Evolutionary conservation across 805 yeast genomes (phyloP).

Genomic region (Wickerhamiella alocasiicola): DNA sequence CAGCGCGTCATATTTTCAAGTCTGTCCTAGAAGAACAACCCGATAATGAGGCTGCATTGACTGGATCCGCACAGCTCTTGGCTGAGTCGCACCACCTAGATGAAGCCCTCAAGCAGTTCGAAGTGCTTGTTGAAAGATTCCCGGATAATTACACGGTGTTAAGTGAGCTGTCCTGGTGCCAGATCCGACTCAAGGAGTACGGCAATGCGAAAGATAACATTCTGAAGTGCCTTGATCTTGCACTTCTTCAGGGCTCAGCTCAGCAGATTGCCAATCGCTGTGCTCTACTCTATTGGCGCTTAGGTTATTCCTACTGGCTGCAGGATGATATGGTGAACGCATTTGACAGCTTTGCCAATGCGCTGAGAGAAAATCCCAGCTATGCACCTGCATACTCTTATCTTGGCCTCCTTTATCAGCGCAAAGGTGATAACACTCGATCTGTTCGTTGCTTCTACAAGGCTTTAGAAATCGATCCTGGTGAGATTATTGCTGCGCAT

Average conservation of each 20-base stretch:
- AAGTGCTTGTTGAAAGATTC: slow-evolving; percentile 35
- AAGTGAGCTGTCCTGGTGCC: slow-evolving; percentile 70
- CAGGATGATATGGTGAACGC: slow-evolving; percentile 33
- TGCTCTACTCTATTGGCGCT: slow-evolving; percentile 57
- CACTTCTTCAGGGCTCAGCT: slow-evolving; percentile 36
- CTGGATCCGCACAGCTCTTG: slow-evolving; percentile 72
- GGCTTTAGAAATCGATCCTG: slow-evolving; percentile 76
- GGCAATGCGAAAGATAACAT: slow-evolving; percentile 42
- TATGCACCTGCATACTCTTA: slow-evolving; percentile 74
- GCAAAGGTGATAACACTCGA: slow-evolving; percentile 47
- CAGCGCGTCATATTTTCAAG: slow-evolving; percentile 64
- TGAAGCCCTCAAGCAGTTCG: slow-evolving; percentile 43
- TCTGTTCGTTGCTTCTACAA: slow-evolving; percentile 80
- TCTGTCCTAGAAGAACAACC: slow-evolving; percentile 39
- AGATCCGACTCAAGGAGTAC: slow-evolving; percentile 40
- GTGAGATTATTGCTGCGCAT: slow-evolving; percentile 63
- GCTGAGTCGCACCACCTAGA: slow-evolving; percentile 49
- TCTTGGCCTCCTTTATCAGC: slow-evolving; percentile 60
- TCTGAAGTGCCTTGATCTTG: slow-evolving; percentile 31
- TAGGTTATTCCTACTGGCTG: slow-evolving; percentile 49
- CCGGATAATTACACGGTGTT: slow-evolving; percentile 50
- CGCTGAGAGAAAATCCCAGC: slow-evolving; percentile 51
- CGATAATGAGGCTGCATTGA: slow-evolving; percentile 44
- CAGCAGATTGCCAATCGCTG: slow-evolving; percentile 40
- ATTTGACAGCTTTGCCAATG: slow-evolving; percentile 40